Conservation (phyloP, 208 protist genomes). For the Jaenimonas drosophilae region DNA sequence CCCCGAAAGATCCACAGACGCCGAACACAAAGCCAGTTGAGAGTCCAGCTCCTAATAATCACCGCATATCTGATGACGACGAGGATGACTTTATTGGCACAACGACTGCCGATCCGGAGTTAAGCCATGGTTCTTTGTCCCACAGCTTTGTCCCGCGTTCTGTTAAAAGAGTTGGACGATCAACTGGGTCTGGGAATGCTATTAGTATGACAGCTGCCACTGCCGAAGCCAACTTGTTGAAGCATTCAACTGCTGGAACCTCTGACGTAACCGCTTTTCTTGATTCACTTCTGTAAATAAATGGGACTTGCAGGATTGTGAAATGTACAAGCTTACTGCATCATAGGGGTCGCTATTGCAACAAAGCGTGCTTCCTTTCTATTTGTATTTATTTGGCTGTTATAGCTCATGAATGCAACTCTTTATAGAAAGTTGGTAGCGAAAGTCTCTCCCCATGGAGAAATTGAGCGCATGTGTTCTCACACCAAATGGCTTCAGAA, state of each 20-base stretch:
- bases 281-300: no score
- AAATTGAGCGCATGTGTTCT: neutral
- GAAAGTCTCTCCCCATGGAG: neutral
- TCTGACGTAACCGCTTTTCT: no score
- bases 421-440: neutral
- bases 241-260: no score
- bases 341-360: no score
- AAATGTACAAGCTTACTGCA: no score
- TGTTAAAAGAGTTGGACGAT: constrained; percentile 5
- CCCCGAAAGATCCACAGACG: neutral
- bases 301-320: no score
- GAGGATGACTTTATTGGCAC: constrained; percentile 2
- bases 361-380: no score
- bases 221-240: no score
- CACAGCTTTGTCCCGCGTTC: constrained; percentile 16
- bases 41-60: neutral
- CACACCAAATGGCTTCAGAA: constrained; percentile 9
- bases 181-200: neutral
- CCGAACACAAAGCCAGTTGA: neutral
- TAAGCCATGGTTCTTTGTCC: neutral
- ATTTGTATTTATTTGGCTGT: neutral
- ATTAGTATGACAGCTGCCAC: no score
- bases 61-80: constrained; percentile 4
- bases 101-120: neutral
- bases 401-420: neutral